Evolutionary conservation across 2,329 filamentous ascomycete genomes (phyloP), one percentile per base, ranked within the genome.

Genomic region (Microdochium bolleyi): DNA sequence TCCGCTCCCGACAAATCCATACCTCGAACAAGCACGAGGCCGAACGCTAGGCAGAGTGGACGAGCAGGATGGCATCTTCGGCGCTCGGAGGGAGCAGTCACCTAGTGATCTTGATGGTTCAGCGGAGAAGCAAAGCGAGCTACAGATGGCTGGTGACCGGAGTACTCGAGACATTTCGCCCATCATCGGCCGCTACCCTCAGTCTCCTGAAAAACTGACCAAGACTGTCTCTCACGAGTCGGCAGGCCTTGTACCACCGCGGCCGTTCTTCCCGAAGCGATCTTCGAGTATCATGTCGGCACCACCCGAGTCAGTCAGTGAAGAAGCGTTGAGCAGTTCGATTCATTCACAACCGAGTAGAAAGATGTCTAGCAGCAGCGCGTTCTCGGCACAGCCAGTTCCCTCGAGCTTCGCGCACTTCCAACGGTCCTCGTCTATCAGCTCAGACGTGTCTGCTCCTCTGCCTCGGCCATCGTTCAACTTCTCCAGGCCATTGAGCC

Each of bases 401-500:
- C 74, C 82, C 56, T 87, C 87, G 24, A 85, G 86, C 51, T 69
- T 79, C 54, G 76, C 80, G 16, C 76, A 82, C 25, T 80, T 85
- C 61, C 81, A 84, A 54, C 81, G 91, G 62, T 95, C 92, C 1
- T 90, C 91, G 2, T 97, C 94, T 0, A 79, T 89, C 37, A 85
- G 84, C 56, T 97, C 92, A 1, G 89, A 96, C 56, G 81, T 82
- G 50, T 95, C 91, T 2, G 78, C 79, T 48, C 78, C 68, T 10
- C 64, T 91, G 34, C 83, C 85, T 13, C 81, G 86, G 16, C 88
- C 90, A 1, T 83, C 88, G 0, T 92, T 95, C 71, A 97, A 99
- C 70, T 97, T 97, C 67, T 97, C 94, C 1, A 82, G 94, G 46
- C 94, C 94, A 0, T 72, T 95, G 55, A 96, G 92, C 67, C 79